Base-by-base conservation (phyloP, 768 basidiomycete species). In the Pleurotus sapidus region DNA sequence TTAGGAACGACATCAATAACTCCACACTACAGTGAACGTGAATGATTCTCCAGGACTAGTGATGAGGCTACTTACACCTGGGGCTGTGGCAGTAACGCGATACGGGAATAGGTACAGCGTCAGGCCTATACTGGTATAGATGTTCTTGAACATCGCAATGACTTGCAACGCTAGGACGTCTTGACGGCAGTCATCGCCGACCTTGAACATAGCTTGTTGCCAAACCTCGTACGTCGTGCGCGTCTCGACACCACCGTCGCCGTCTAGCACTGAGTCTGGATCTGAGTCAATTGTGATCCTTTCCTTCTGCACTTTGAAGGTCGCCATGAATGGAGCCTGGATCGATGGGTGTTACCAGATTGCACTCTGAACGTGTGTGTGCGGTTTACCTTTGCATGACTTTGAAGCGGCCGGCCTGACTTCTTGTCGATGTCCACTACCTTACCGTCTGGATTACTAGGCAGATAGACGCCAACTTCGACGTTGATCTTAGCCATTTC, bases 81-180 rank as follows among this genome's bases (percentile, higher is more conserved):
- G 94, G 11, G 86, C 95, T 5, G 97, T 98, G 1, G 97, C 96
- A 8, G 95, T 97, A 14, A 99, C 97, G 43, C 96, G 85, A 66
- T 99, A 99, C 0, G 97, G 97, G 71, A 86, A 96, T 39, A 99
- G 81, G 66, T 98, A 98, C 17, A 98, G 74, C 2, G 87, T 90
- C 56, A 99, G 76, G 1, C 97, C 97, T 58, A 96, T 82, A 60
- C 84, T 83, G 11, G 82, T 89, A 74, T 96, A 99, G 57, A 98
- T 89, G 70, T 97, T 98, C 74, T 98, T 98, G 83, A 98, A 98
- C 95, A 98, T 98, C 4, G 97, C 97, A 60, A 99, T 98, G 59
- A 98, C 75, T 66, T 99, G 97, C 48, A 99, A 76, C 0, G 97
- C 97, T 46, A 99, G 82, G n/a, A 98, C 89, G 65, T 99, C 97